Percentiles rank a stretch among this genome's conserved stretches.
These are phyloP conservation scores for Physaria fendleri DNA, from an alignment of 345 rosid genomes.

Conservation along the genomic window DNA sequence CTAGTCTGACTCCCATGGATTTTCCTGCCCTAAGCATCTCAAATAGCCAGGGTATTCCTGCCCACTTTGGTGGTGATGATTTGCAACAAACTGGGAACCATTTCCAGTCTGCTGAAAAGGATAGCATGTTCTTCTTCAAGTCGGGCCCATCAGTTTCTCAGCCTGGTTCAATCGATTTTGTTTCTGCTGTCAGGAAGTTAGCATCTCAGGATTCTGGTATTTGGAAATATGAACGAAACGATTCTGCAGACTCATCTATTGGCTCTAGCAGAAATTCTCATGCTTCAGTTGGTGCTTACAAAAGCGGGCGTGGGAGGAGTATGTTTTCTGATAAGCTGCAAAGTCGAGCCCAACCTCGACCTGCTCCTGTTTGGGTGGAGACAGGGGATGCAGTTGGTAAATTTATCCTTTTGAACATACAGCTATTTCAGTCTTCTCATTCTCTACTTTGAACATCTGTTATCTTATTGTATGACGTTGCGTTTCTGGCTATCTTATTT, in stretches of 20 bases:
- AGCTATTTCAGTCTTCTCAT: constrained; percentile 18
- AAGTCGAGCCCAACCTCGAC: constrained; percentile 54
- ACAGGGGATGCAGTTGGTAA: constrained; percentile 99
- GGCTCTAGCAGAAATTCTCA: constrained; percentile 82
- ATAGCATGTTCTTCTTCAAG: constrained; percentile 67
- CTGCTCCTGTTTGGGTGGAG: constrained; percentile 93
- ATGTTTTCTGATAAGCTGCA: constrained; percentile 60
- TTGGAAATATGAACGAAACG: constrained; percentile 82
- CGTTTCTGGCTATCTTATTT: constrained; percentile 33
- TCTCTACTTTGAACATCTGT: constrained; percentile 18
- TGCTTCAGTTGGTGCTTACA: constrained; percentile 46
- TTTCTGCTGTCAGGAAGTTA: constrained; percentile 88
- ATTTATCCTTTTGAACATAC: constrained; percentile 31
- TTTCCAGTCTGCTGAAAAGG: constrained; percentile 63
- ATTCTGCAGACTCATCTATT: constrained; percentile 59
- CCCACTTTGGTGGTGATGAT: constrained; percentile 64
- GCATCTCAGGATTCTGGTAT: constrained; percentile 74
- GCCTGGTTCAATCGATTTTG: constrained; percentile 68
- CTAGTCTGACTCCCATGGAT: constrained; percentile 71
- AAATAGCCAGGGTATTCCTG: constrained; percentile 50
- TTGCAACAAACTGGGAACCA: constrained; percentile 53
- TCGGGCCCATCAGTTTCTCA: constrained; percentile 46
- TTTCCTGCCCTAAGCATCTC: constrained; percentile 71
- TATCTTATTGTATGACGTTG: not conserved
- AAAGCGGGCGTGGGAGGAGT: constrained; percentile 59